These are phyloP conservation scores for Triticum timopheevii DNA, from an alignment of 176 grass and related monocot genomes.

Conservation along the genomic window DNA sequence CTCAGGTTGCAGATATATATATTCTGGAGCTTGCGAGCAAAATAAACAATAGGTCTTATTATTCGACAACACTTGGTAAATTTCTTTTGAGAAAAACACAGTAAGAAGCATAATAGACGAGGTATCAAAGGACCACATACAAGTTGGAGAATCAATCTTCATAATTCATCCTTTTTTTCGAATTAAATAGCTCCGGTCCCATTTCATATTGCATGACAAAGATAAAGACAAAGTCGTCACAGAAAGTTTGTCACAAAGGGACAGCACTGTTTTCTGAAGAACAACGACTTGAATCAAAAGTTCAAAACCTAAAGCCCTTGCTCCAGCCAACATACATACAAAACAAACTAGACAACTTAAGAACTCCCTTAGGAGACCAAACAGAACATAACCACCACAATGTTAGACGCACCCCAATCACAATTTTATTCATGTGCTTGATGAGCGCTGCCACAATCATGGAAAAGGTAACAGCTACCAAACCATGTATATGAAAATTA, in stretches of 20 bases:
- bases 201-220: background rate
- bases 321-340: too few species aligned
- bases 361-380: too few species aligned
- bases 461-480: background rate
- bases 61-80: background rate
- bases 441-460: background rate
- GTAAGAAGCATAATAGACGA: background rate
- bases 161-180: background rate
- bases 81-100: background rate
- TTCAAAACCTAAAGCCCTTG: too few species aligned
- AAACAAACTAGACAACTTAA: too few species aligned
- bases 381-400: background rate
- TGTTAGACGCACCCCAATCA: background rate
- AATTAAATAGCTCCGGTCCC: too few species aligned
- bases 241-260: background rate
- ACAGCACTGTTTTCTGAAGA: too few species aligned
- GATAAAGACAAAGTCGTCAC: background rate
- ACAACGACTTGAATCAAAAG: too few species aligned
- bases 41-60: background rate
- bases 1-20: background rate
- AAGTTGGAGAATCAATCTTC: background rate
- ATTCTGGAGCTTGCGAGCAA: background rate
- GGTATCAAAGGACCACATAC: background rate
- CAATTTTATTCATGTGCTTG: too few species aligned
- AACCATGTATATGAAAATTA: background rate